Evolutionary conservation across 2,329 filamentous ascomycete species (phyloP), one percentile per base, ranked within the genome.

Genomic region (Pseudocercospora musae): DNA sequence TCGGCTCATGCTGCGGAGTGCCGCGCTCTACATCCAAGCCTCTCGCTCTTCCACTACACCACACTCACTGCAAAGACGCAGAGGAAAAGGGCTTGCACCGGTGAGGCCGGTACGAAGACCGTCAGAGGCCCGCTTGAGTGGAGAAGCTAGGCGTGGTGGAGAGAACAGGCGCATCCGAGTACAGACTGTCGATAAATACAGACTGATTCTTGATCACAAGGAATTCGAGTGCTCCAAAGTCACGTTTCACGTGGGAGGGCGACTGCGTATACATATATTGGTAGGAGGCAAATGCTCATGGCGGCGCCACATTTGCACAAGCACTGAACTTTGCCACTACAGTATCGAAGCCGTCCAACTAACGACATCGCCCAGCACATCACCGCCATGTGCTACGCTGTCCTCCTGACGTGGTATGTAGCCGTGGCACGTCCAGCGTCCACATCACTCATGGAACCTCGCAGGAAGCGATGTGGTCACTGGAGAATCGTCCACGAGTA

Each of bases 401-500:
- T 57, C 7, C 33, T 57, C 13, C 15, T 57, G 15, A 57, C 54
- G 7, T 57, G 54, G 54, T 42, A 11, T 13, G 23, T 52, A 15
- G 1, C 15, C 13, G 4, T 3, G 0, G 15, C 21, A 23, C 21
- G 4, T 10, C 18, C 23, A 27, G 11, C 25, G 5, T n/a, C 11
- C 48, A 11, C 21, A 50, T 15, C 4, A 29, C 21, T 23, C 6
- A 23, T 25, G 20, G n/a, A 11, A 52, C 6, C 5, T 20, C 2
- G 48, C 23, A 31, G 48, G 48, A 15, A 52, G 54, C 40, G 42
- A 25, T 57, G 54, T 31, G 54, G 54, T 9, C 54, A 57, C 37
- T 57, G 54, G 54, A 33, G 54, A 27, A 27, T 57, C 33, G 21
- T 57, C 4, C 54, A 57, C 33, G 54, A 57, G 20, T 42, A 42